phyloP scores from a whole-genome alignment of 495 filamentous ascomycete genomes.

The Penicillium robsamsonii region DNA sequence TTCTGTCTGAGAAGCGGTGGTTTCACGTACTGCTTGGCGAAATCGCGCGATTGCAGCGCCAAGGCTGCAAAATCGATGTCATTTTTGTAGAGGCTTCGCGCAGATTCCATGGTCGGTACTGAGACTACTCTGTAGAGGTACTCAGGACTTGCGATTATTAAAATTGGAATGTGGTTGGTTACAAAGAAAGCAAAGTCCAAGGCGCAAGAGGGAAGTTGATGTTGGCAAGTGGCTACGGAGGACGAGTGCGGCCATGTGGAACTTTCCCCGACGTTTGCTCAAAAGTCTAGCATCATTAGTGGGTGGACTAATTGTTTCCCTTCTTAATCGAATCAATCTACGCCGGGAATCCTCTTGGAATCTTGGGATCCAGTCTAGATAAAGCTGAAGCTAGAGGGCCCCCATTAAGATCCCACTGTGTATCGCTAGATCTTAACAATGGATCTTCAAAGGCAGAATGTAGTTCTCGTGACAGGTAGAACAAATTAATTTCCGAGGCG shows the following conservation, averaged over 20 bases:
- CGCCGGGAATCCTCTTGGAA: no score
- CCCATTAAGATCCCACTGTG: no score
- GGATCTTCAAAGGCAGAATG: no score
- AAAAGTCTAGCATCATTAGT: no score
- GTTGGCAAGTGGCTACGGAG: not conserved
- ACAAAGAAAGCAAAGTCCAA: not conserved
- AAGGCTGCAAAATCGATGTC: constrained; percentile 62
- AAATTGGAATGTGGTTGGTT: not conserved
- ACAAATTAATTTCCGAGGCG: no score
- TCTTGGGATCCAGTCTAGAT: no score
- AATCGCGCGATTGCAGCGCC: constrained; percentile 55
- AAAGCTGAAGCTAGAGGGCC: no score
- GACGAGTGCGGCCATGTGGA: not conserved
- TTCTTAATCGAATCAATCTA: no score
- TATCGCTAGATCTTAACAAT: no score
- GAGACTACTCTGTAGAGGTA: not conserved
- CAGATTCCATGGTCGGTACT: constrained; percentile 29
- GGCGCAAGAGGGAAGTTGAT: not conserved
- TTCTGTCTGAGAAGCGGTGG: not conserved
- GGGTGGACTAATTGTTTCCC: no score
- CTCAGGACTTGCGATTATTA: not conserved
- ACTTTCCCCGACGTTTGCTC: not conserved
- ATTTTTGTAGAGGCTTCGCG: constrained; percentile 53
- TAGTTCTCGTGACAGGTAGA: no score
- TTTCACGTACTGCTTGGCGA: constrained; percentile 53